A percentile compares a stretch with the other conserved stretches of the same genome.
Evolutionary conservation across 2,329 filamentous ascomycete species (phyloP).

Genomic region (Penicillium sp.): DNA sequence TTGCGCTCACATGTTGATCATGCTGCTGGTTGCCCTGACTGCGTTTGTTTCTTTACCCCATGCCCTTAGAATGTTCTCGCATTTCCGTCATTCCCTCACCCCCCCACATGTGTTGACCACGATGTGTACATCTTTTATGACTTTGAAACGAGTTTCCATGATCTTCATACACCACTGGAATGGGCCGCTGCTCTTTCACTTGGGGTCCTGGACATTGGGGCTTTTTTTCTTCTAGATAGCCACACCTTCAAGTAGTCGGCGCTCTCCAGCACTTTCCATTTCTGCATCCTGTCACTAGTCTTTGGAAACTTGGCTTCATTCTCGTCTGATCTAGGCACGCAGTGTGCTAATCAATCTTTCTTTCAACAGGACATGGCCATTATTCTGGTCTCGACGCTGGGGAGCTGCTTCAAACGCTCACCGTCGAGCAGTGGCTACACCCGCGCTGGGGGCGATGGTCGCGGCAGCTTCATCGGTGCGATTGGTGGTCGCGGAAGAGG

Average conservation of each 20-base stretch:
- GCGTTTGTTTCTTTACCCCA: neutral
- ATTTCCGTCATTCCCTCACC: neutral
- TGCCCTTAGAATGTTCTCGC: neutral
- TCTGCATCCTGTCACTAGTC: conserved; percentile 3
- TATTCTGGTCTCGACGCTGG: conserved; percentile 47
- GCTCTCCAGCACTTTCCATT: neutral
- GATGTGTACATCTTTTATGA: conserved; percentile 10
- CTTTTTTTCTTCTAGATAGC: conserved; percentile 8
- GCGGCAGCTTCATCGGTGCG: conserved; percentile 35
- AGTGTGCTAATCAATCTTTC: conserved; percentile 16
- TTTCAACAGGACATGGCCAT: conserved; percentile 46
- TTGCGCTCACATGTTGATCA: neutral
- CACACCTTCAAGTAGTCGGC: conserved; percentile 6
- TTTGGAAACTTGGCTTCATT: conserved; percentile 2
- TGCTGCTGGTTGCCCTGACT: neutral
- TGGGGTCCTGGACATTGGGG: neutral
- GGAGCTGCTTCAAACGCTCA: conserved; percentile 36
- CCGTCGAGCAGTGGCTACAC: conserved; percentile 33
- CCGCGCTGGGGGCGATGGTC: conserved; percentile 28
- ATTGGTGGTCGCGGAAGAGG: conserved; percentile 33
- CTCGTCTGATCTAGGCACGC: conserved; percentile 1
- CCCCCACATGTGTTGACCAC: conserved; percentile 12
- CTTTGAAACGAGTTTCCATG: conserved; percentile 5
- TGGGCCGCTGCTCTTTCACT: conserved; percentile 1
- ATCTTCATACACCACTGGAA: conserved; percentile 3